Evolutionary conservation across 495 filamentous ascomycete genomes (phyloP).

Genomic region (Penicillium dipodomyicola): DNA sequence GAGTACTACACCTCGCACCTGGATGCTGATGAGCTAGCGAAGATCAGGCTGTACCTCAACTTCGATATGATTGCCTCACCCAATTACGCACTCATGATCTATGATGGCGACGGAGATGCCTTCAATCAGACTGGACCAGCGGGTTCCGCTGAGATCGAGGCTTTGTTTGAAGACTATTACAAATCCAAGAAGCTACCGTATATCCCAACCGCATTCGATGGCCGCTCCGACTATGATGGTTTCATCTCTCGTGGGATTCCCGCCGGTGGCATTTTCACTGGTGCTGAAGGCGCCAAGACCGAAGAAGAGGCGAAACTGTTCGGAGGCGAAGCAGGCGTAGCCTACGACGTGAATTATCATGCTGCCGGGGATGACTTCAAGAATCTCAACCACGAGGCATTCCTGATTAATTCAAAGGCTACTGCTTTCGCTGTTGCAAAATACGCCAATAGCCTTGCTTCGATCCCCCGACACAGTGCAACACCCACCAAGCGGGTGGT

Average conservation of each 20-base stretch:
- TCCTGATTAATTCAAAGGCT: slow-evolving; percentile 57
- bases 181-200: slow-evolving; percentile 36
- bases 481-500: slow-evolving; percentile 10
- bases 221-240: slow-evolving; percentile 66
- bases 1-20: slow-evolving; percentile 56
- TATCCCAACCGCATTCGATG: slow-evolving; percentile 56
- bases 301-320: slow-evolving; percentile 53
- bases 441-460: slow-evolving; percentile 55
- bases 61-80: slow-evolving; percentile 78
- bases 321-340: slow-evolving; percentile 58
- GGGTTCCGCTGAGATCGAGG: slow-evolving; percentile 62
- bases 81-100: slow-evolving; percentile 66
- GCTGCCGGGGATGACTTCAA: slow-evolving; percentile 52
- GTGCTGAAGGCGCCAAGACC: slow-evolving; percentile 66
- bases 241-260: slow-evolving; percentile 65
- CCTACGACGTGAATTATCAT: slow-evolving; percentile 66
- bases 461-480: slow-evolving; percentile 30
- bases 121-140: slow-evolving; percentile 62
- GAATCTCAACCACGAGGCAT: slow-evolving; percentile 61
- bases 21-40: slow-evolving; percentile 46
- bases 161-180: slow-evolving; percentile 62
- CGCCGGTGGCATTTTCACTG: slow-evolving; percentile 65
- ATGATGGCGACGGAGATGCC: slow-evolving; percentile 65
- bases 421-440: slow-evolving; percentile 64
- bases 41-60: slow-evolving; percentile 68